Base-by-base conservation (phyloP, 2,329 filamentous ascomycete species). In the Davidsoniella australis region DNA sequence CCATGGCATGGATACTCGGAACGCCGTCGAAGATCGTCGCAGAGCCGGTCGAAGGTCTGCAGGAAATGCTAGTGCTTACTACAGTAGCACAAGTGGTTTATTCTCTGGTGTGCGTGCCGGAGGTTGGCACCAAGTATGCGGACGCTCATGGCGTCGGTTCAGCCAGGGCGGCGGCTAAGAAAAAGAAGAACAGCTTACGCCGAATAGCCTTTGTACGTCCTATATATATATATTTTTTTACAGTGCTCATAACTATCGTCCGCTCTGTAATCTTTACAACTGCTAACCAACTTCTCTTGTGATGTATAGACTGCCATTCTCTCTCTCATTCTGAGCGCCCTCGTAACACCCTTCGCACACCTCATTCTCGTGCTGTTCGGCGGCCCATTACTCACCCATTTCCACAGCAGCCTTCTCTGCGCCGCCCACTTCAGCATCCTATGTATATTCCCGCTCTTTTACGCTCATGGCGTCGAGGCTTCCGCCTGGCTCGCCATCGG, bases 321-420 rank as follows among this genome's bases (percentile, higher is more conserved):
- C 45, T 68, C 68, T 5, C 59, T 71, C 37, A 55, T 70, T 17
- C 59, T 94, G 72, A 79, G 85, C 2, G 72, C 76, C 2, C 71
- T 91, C 55, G 69, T 88, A 51, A 80, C 83, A 6, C 73, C 89
- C 29, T 62, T 62, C 24, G 57, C 80, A 18, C 70, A 80, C 61
- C 61, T 76, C 41, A 65, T 79, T 37, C 74, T 93, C 58, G 71
- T 96, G 58, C 82, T 96, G 56, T 93, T 95, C 64, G 91, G 91
- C 59, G 91, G 89, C 6, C 91, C 91, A 0, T 70, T 94, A 48
- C 84, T 89, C 29, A 85, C 85, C 1, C 85, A 95, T 62, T 67
- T 82, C 46, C 61, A 70, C 3, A 82, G 93, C 56, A 98, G 91
- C 1, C 62, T 85, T 29, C 77, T 95, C 36, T 82, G 80, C 62